Evolutionary conservation across 2,329 filamentous ascomycete genomes (phyloP), one percentile per base, ranked within the genome.

Genomic region (Malbranchea cinnamomea): DNA sequence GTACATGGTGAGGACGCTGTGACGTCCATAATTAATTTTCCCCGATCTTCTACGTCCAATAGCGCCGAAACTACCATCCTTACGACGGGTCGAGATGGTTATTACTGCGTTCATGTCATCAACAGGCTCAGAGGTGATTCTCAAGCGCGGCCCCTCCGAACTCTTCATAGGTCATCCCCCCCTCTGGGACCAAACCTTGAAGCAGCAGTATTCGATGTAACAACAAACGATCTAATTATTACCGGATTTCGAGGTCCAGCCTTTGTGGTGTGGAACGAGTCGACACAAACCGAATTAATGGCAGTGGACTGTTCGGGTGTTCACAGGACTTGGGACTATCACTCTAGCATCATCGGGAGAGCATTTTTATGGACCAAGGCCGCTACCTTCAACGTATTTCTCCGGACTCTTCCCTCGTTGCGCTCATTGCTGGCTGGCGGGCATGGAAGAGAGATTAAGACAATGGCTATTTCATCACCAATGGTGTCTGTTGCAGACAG

Each of bases 371-470:
- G 80, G 67, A 87, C 78, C 3, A 76, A 81, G 50, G 72, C 74
- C 4, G 69, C 71, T 1, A 53, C 40, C 37, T 60, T 74, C 32
- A 58, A 67, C 36, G 47, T 65, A 1, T 47, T 57, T 21, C 52
- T 46, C 2, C 58, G 65, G 18, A 36, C 33, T 3, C 36, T 43
- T 10, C 37, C 59, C 19, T 60, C 48, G 40, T 69, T 56, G 48
- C 43, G 49, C 6, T 49, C 65, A 0, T 39, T 92, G 8, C 73
- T 76, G 39, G 42, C 55, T 0, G 87, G 89, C 5, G 72, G 72
- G 1, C 89, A 98, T 52, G 89, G 89, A 0, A 65, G 89, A 32
- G 89, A 98, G 53, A 79, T 95, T 41, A 81, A 80, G 49, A 56
- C 68, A 2, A 52, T 70, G 37, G 65, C 71, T 12, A 46, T 68